Evolutionary conservation across 1,284 basidiomycete genomes (phyloP), one percentile per base, ranked within the genome.

Genomic region (Cutaneotrichosporon sp.): DNA sequence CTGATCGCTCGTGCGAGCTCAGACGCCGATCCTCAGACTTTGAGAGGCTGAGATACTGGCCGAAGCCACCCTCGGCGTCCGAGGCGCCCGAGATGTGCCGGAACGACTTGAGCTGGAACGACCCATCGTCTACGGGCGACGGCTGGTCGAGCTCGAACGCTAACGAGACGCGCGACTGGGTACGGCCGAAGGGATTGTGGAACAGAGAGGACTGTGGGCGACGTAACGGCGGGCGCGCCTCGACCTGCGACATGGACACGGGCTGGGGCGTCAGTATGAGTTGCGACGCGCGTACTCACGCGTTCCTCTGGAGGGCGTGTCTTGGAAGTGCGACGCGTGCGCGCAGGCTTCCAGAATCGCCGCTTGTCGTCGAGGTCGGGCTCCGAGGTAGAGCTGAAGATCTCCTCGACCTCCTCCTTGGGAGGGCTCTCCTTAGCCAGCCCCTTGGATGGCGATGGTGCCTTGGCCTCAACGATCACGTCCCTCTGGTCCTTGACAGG

Each of bases 91-190:
- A 76, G 14, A 79, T 70, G 60, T 80, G 78, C 13, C 78, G 69
- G 59, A 80, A 80, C 2, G 70, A 67, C 57, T 69, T 74, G 42
- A 80, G 71, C 60, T 75, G 74, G 67, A 80, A 80, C 1, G 73
- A 74, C 2, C 72, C 69, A 42, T 76, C 73, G 58, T 79, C 76
- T 4, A 22, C 51, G 9, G 33, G 33, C 2, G 66, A 11, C 42
- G 42, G 8, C 59, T 54, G 13, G 1, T 72, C 68, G n/a, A 69
- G 47, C 46, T 75, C 73, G 16, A 55, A 25, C 1, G 62, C 60
- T 13, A 73, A 50, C 2, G 72, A 72, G 0, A 64, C 59, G 24
- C 74, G 73, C 6, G 74, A 76, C 16, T 60, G 59, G 1, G 75
- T 67, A 11, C 72, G 67, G 27, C 58, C 60, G 60, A 77, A 77